Conservation (phyloP, 2,329 filamentous ascomycete species). For the Trichoderma semiorbis region DNA sequence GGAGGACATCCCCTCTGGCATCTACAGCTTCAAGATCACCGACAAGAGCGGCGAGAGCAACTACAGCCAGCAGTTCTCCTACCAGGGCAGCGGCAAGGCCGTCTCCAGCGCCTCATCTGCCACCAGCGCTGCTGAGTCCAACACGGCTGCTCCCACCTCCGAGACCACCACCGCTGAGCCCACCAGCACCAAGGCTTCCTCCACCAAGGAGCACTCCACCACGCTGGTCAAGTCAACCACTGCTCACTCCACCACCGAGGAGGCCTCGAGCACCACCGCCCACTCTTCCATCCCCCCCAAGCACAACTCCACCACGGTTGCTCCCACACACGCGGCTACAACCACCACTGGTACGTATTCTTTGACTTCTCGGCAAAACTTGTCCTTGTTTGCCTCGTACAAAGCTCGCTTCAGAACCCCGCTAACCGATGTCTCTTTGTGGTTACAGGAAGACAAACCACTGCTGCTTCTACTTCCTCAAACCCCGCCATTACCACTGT, state of each 20-base stretch:
- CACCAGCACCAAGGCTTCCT: constrained; percentile 21
- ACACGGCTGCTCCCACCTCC: constrained; percentile 12
- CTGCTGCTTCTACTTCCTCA: constrained; percentile 21
- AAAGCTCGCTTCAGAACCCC: too few relatives aligned
- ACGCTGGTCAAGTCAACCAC: constrained; percentile 10
- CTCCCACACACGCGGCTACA: background rate
- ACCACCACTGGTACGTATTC: constrained; percentile 5
- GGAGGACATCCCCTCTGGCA: constrained; percentile 27
- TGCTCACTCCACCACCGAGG: constrained; percentile 22
- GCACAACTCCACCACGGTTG: constrained; percentile 11
- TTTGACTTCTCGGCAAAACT: background rate
- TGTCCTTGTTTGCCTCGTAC: background rate
- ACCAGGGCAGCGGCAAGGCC: constrained; percentile 13
- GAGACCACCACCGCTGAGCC: constrained; percentile 23
- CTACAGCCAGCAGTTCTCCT: constrained; percentile 32
- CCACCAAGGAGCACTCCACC: constrained; percentile 20
- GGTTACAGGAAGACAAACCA: background rate
- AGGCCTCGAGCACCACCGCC: background rate
- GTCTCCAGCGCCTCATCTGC: background rate
- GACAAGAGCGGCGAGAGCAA: constrained; percentile 30
- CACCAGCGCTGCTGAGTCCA: constrained; percentile 4
- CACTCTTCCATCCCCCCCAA: background rate
- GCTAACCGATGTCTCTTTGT: constrained; percentile 1
- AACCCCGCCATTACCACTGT: constrained; percentile 24
- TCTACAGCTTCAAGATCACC: constrained; percentile 36